These are phyloP conservation scores for Talaromyces pinophilus DNA, from an alignment of 2,329 filamentous ascomycete species.

Conservation along the genomic window DNA sequence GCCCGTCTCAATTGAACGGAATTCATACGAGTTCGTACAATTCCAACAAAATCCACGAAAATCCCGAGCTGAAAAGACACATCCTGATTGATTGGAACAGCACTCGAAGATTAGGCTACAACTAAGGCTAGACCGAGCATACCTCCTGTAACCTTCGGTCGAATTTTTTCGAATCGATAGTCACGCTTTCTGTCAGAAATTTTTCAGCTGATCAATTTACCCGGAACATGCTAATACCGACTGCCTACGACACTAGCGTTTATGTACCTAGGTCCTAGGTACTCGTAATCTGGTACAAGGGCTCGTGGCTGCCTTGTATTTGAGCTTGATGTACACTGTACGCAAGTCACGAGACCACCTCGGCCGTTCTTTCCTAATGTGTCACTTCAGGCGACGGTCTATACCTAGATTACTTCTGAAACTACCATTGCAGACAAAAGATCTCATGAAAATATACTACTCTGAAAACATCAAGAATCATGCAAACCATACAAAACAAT, in stretches of 20 bases:
- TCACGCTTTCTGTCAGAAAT: not conserved
- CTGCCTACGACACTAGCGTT: not conserved
- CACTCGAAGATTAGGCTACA: slow-evolving; percentile 9
- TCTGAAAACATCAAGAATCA: not conserved
- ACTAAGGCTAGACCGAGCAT: not conserved
- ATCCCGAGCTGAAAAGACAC: not conserved
- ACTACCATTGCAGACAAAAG: not conserved
- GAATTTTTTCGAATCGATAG: not conserved
- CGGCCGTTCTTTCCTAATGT: not conserved
- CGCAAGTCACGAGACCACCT: slow-evolving; percentile 1
- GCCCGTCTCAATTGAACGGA: not conserved
- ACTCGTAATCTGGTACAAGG: not conserved
- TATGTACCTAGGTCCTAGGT: no score
- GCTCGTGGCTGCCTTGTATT: not conserved
- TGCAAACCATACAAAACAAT: not conserved
- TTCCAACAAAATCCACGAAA: not conserved
- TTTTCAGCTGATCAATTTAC: slow-evolving; percentile 8
- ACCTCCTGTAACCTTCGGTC: not conserved
- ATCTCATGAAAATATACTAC: not conserved
- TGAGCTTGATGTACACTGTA: not conserved
- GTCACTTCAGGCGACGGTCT: not conserved
- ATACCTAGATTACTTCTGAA: not conserved
- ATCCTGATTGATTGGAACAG: not conserved
- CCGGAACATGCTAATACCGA: not conserved
- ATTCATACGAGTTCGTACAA: not conserved